Evolutionary conservation across 495 filamentous ascomycete genomes (phyloP).

Genomic region (Xylaria nigripes): DNA sequence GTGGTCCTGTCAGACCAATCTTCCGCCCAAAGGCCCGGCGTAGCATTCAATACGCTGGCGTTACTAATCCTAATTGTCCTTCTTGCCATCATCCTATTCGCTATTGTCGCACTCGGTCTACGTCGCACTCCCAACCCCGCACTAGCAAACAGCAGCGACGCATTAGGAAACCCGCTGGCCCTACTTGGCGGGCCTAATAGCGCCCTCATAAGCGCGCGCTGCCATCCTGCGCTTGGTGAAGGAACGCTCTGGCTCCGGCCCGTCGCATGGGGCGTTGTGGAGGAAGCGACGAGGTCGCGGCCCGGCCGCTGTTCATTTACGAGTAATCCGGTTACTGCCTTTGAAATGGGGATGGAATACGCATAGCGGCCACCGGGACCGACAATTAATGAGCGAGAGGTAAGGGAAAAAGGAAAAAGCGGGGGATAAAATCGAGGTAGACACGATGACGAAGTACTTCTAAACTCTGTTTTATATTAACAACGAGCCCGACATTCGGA

Average conservation of each 20-base stretch:
- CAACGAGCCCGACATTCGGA: no score
- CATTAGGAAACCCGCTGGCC: conserved; percentile 34
- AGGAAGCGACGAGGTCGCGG: conserved; percentile 23
- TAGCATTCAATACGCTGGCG: conserved; percentile 29
- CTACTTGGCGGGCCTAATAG: conserved; percentile 32
- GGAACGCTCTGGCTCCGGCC: conserved; percentile 21
- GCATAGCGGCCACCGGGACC: conserved; percentile 14
- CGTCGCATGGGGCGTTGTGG: conserved; percentile 36
- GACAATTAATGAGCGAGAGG: not conserved
- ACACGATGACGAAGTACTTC: not conserved
- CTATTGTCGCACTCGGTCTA: conserved; percentile 26
- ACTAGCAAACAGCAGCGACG: conserved; percentile 21
- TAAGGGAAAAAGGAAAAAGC: not conserved
- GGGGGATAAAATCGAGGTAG: no score
- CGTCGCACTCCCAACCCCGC: conserved; percentile 23
- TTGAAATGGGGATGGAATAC: conserved; percentile 33
- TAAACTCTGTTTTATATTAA: no score
- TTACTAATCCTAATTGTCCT: conserved; percentile 29
- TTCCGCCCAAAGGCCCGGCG: conserved; percentile 5
- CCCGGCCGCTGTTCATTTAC: conserved; percentile 35
- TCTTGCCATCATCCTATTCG: conserved; percentile 22
- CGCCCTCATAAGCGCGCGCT: conserved; percentile 36
- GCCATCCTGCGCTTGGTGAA: conserved; percentile 22
- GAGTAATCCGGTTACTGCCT: conserved; percentile 14
- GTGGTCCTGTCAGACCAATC: not conserved